Conservation (phyloP, 1,284 basidiomycete genomes). For the Ceratobasidium sp. region DNA sequence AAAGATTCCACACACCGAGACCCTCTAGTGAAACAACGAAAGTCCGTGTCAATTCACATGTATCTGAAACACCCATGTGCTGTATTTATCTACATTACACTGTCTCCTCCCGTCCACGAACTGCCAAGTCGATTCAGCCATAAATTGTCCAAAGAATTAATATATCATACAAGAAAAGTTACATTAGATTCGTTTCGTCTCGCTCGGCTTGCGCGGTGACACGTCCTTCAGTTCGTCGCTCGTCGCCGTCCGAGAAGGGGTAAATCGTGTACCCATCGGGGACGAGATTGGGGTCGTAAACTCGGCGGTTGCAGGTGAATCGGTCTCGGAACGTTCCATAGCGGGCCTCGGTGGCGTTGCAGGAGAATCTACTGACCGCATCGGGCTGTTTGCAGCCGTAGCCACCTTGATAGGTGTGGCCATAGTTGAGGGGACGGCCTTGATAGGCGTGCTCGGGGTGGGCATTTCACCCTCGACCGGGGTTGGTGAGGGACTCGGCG, state of each 20-base stretch:
- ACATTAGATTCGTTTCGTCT: conserved; percentile 10
- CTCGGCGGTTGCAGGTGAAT: conserved; percentile 30
- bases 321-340: not conserved
- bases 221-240: conserved; percentile 6
- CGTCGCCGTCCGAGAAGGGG: conserved; percentile 19
- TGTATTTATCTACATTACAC: conserved; percentile 39
- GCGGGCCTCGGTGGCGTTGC: conserved; percentile 6
- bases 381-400: conserved; percentile 19
- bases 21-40: conserved; percentile 20
- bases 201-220: conserved; percentile 18
- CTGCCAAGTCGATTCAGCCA: conserved; percentile 14
- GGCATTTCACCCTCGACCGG: conserved; percentile 7
- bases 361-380: conserved; percentile 3
- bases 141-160: conserved; percentile 23
- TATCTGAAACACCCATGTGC: conserved; percentile 27
- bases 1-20: conserved; percentile 34
- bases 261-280: conserved; percentile 25
- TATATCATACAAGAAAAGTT: conserved; percentile 10
- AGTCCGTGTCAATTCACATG: conserved; percentile 17
- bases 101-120: not conserved
- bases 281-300: conserved; percentile 37
- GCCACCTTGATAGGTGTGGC: conserved; percentile 14
- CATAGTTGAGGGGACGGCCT: not conserved
- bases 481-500: conserved; percentile 8
- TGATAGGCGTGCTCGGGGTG: conserved; percentile 22